Conservation (phyloP, 1,284 basidiomycete genomes). For the Rhodotorula sp. region DNA sequence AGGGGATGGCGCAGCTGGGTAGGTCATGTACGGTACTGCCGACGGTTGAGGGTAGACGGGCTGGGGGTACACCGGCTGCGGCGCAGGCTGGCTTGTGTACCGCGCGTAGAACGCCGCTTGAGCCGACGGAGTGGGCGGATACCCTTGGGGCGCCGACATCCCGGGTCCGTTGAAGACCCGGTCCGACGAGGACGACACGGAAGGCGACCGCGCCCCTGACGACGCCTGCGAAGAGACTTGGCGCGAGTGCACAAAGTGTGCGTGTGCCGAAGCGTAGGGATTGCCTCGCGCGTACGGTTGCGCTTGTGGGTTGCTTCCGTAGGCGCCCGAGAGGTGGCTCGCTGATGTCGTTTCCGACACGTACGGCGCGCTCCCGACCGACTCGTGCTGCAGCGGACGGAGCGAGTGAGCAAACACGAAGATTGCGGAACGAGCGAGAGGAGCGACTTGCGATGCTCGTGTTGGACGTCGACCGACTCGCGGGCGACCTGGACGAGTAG, state of each 20-base stretch:
- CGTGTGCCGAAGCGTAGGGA: too few species aligned
- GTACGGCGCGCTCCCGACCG: neutral
- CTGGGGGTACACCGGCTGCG: neutral
- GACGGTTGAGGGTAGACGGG: neutral
- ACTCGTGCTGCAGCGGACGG: slow-evolving; percentile 1
- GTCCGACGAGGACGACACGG: neutral
- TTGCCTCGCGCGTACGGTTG: too few species aligned
- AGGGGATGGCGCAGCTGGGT: too few species aligned
- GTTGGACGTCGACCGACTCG: slow-evolving; percentile 8
- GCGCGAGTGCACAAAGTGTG: too few species aligned
- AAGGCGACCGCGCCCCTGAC: slow-evolving; percentile 5
- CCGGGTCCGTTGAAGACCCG: too few species aligned
- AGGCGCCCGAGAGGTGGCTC: too few species aligned
- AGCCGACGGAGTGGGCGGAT: neutral
- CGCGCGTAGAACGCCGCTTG: neutral
- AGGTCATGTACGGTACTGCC: neutral
- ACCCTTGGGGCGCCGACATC: too few species aligned
- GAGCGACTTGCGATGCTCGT: slow-evolving; percentile 3
- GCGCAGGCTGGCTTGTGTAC: too few species aligned
- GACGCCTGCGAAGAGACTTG: slow-evolving; percentile 9
- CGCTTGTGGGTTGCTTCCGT: too few species aligned
- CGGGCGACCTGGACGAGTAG: slow-evolving; percentile 3
- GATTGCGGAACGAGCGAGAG: neutral
- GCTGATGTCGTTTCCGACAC: too few species aligned
- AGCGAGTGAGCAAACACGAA: neutral